Evolutionary conservation across 176 grass and related monocot genomes (phyloP), one percentile per base, ranked within the genome.

Genomic region (Tuctoria greenei): DNA sequence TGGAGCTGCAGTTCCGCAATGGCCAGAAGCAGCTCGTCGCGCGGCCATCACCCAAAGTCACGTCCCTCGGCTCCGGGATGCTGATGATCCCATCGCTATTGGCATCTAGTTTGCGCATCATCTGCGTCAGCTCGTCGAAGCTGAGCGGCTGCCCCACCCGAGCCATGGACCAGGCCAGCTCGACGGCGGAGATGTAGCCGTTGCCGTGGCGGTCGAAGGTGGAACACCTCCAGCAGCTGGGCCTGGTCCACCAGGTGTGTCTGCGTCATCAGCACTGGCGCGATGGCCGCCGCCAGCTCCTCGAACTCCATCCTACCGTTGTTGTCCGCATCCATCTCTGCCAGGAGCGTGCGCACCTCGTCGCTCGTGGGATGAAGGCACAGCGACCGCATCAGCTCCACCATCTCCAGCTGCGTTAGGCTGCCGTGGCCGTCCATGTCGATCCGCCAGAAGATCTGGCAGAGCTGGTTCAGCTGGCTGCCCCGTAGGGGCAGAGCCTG

Each of bases 381-480:
- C 15, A 95, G 84, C 0, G 92, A 89, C 0, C 92, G 83, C 0
- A 95, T 83, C 9, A 95, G 84, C 2, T 88, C 92, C 0, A 86
- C 92, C 1, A 95, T 86, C 77, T 95, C 92, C 9, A 95, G 83
- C 76, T 91, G 88, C 9, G 92, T 95, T 3, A 95, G 80, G 64
- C 83, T 87, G 43, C 92, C 92, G 60, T 95, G 88, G 18, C 51
- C 63, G 63, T 95, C 88, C 77, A 95, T 82, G 92, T 95, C 92
- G 79, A 95, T 91, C 1, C 92, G 83, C 0, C 58, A 34, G 81
- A 95, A 95, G 50, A 95, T 78, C 43, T 91, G 83, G 0, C 92
- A 86, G 3, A 95, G 76, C 73, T 95, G 88, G 86, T 95, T 89
- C 60, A 95, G 80, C 84, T 95, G 92, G 78, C 85, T 87, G 8